Evolutionary conservation across 1,139 yeast species (phyloP), one percentile per base, ranked within the genome.

Genomic region (Meyerozyma carpophila): DNA sequence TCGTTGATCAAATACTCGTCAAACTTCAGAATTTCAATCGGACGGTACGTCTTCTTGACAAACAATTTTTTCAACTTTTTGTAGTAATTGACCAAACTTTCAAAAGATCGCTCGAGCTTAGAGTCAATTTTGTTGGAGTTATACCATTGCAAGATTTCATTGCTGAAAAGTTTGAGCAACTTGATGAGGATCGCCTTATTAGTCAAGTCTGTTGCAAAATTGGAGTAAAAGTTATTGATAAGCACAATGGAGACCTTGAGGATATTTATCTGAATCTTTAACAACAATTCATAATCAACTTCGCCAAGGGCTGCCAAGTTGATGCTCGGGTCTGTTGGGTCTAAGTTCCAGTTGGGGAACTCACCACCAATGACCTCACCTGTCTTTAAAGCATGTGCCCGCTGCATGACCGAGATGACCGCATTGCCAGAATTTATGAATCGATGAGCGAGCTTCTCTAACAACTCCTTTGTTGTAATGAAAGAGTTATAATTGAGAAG

Each of bases 31-130:
- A 64, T 52, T 13, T 75, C 76, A 39, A 77, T 64, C 0, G 96
- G 96, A 48, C 91, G 76, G 61, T 87, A 90, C 14, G 88, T 75
- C 56, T 85, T 86, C 61, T 84, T 87, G 46, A 88, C 85, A 56
- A 86, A 89, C 13, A 79, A 62, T 53, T 84, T 82, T 58, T 90
- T 82, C 52, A 87, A 76, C 52, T 79, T 80, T 55, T 82, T 81
- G 61, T 86, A 87, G 42, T 82, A 70, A 11, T 65, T 67, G 11
- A 79, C 81, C 53, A 88, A 66, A 44, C 68, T 67, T 46, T 75
- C 79, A 44, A 71, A 71, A 0, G 73, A 66, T 38, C 63, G 62
- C 47, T 75, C 79, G 25, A 78, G 62, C 3, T 54, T 50, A 5
- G 65, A 42, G 43, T 70, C 74, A 46, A 67, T 72, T 47, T 75